Conservation (phyloP, 2,329 filamentous ascomycete species). For the Eurotiales sp. region DNA sequence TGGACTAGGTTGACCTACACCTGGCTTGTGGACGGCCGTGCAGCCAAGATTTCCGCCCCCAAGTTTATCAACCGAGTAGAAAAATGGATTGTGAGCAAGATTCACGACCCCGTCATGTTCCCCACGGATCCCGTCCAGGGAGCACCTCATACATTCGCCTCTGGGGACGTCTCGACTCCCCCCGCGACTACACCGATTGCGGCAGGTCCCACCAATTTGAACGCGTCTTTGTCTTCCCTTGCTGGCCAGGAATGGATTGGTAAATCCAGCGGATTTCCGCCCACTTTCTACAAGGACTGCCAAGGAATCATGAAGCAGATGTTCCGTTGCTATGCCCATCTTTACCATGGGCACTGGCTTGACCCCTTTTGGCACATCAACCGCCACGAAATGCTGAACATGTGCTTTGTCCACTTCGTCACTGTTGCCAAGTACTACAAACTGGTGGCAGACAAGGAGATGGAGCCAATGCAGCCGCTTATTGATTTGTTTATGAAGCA, state of each 20-base stretch:
- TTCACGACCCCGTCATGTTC: constrained; percentile 84
- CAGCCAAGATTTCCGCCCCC: constrained; percentile 85
- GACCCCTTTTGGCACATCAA: constrained; percentile 82
- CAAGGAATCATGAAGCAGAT: constrained; percentile 96
- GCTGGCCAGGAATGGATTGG: constrained; percentile 76
- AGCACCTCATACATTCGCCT: constrained; percentile 52
- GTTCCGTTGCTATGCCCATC: constrained; percentile 96
- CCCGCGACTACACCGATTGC: constrained; percentile 50
- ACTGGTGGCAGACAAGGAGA: constrained; percentile 81
- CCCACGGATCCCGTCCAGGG: constrained; percentile 74
- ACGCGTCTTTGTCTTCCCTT: constrained; percentile 11
- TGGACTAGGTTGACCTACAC: constrained; percentile 78
- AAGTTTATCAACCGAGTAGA: constrained; percentile 96
- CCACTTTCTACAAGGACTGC: constrained; percentile 83
- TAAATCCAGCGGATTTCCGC: constrained; percentile 87
- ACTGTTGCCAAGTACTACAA: constrained; percentile 75
- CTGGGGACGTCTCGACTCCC: constrained; percentile 51
- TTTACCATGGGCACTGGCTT: constrained; percentile 94
- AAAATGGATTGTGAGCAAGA: constrained; percentile 95
- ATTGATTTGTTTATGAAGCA: constrained; percentile 90
- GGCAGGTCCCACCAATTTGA: constrained; percentile 38
- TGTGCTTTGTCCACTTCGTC: constrained; percentile 81
- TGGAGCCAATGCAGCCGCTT: constrained; percentile 92
- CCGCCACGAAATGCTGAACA: constrained; percentile 68
- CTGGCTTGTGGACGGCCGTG: constrained; percentile 85